Evolutionary conservation across 106 monocot species (phyloP), one percentile per base, ranked within the genome.

Genomic region (Iris macrosiphon): DNA sequence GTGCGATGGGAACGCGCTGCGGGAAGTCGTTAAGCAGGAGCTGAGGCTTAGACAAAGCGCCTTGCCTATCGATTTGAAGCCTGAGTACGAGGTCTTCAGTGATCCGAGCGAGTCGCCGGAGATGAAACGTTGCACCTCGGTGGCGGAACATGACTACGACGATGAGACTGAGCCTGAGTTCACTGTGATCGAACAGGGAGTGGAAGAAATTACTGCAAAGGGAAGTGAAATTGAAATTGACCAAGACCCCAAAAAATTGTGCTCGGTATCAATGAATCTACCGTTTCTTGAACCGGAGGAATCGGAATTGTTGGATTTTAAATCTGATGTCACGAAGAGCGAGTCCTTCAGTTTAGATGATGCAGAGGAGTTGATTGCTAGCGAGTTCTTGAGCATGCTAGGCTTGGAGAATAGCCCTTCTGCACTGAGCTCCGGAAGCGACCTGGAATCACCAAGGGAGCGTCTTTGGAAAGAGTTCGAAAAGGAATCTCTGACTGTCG

Each of bases 381-480:
- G 50, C 54, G 96, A 96, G 28, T 96, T 96, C 62, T 64, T 96
- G 56, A 83, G 66, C 62, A 86, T 90, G 86, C 67, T 96, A 13
- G 96, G 77, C n/a, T 63, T 78, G 30, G 96, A 96, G 31, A 63
- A 80, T 50, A 79, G 76, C 52, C 82, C 95, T 25, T 62, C 72
- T 25, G 78, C 69, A 2, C 49, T 69, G 55, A 74, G 76, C 48
- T 83, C 76, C 30, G 88, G 85, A 20, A 82, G 84, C 46, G 83
- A 85, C 45, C 64, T 76, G 0, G 96, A 96, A 8, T 96, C 96
- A 18, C 92, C 92, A 29, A 82, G 73, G 44, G 82, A 77, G 46
- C 72, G 55, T 4, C 74, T 88, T 16, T 80, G 79, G 78, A 85
- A 75, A 46, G 81, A 91, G 31, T 91, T 91, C 49, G 52, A 78